phyloP scores from a whole-genome alignment of 1,284 basidiomycete species.

The Athelia psychrophila region DNA sequence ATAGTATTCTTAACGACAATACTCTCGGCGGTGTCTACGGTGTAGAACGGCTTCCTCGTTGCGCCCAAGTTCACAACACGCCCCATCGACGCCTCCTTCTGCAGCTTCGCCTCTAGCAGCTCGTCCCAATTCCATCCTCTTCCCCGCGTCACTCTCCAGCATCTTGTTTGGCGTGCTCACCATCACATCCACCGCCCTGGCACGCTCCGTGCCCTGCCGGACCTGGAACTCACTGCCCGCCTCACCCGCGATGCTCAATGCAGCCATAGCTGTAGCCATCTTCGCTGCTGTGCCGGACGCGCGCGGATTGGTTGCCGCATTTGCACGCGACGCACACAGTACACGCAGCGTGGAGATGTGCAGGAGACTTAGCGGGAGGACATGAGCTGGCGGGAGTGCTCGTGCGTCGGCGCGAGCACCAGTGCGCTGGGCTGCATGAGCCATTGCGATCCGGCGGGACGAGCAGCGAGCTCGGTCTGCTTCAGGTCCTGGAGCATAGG shows the following conservation, averaged over 20 bases:
- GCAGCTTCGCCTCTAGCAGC: constrained; percentile 22
- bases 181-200: constrained; percentile 63
- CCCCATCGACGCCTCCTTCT: constrained; percentile 7
- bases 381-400: constrained; percentile 78
- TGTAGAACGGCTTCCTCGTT: too few relatives aligned
- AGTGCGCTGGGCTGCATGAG: constrained; percentile 68
- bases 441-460: constrained; percentile 13
- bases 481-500: constrained; percentile 81
- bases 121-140: constrained; percentile 60
- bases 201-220: constrained; percentile 9
- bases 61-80: too few relatives aligned
- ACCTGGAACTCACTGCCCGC: constrained; percentile 27
- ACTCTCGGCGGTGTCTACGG: too few relatives aligned
- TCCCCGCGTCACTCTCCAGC: constrained; percentile 68
- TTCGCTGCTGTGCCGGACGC: constrained; percentile 39
- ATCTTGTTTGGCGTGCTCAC: constrained; percentile 77
- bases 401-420: constrained; percentile 85
- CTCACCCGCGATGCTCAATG: constrained; percentile 9
- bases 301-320: constrained; percentile 37
- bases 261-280: constrained; percentile 30
- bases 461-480: constrained; percentile 38
- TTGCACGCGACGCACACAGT: constrained; percentile 65
- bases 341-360: constrained; percentile 77
- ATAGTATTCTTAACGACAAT: too few relatives aligned
- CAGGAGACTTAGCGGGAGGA: constrained; percentile 66